Base-by-base conservation (phyloP, 106 monocot genomes). In the Dendrobium nobile region DNA sequence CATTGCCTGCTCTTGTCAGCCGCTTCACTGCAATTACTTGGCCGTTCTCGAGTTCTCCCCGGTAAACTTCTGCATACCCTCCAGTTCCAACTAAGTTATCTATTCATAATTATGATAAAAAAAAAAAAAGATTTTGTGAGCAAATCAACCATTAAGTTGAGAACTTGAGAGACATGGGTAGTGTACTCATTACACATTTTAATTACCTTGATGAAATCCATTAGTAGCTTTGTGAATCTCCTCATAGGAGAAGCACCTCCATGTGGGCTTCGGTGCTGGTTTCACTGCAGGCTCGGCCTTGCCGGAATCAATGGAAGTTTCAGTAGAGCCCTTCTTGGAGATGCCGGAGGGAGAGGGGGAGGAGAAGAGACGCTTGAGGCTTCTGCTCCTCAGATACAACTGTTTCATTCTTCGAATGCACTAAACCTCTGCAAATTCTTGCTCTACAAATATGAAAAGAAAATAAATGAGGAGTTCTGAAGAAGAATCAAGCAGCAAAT, bases 171-270 rank as follows among this genome's bases (percentile, higher is more conserved):
- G 24, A 48, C 4, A 45, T 27, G 76, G 74, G 74, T 1, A 0
- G 48, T 2, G 10, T 51, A 51, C 5, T 58, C 13, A 43, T 26
- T 41, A 51, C 10, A 51, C 13, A 10, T 13, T 13, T 13, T 51
- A 15, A 8, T 72, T 80, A 94, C 94, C 88, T 84, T 45, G 75
- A 79, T 88, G 85, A 81, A 95, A 95, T 55, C 85, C 88, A 75
- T 85, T 75, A 45, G 95, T 95, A 33, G 95, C 92, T 67, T 67
- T 65, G 75, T 83, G 55, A 55, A 95, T 88, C 79, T 92, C 95
- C 45, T 95, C 87, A 61, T 85, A 92, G 24, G 92, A 86, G 84
- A 89, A 95, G 83, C 95, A 92, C 47, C 78, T 87, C 95, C 92
- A 95, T n/a, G 80, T 82, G 6, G 92, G 89, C 58, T 83, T 90